Evolutionary conservation across 2,329 filamentous ascomycete species (phyloP).

Genomic region (Gyromitra esculenta): DNA sequence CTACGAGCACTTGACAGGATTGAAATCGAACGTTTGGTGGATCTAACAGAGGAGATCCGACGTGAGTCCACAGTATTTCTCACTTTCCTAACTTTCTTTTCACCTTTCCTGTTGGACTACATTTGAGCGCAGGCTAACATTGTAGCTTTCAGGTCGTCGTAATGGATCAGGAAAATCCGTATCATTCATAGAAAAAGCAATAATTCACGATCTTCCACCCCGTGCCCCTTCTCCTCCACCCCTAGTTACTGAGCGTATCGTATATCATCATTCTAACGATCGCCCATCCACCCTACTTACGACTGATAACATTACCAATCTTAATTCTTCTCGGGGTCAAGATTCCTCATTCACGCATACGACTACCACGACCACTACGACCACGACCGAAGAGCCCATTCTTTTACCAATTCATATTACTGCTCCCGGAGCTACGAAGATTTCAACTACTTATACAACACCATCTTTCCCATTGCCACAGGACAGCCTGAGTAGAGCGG

Average conservation of each 20-base stretch:
- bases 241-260: conserved; percentile 27
- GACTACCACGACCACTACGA: conserved; percentile 47
- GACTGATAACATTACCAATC: conserved; percentile 38
- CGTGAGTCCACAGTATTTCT: conserved; percentile 55
- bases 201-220: conserved; percentile 47
- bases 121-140: conserved; percentile 30
- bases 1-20: conserved; percentile 48
- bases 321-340: conserved; percentile 32
- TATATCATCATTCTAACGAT: conserved; percentile 34
- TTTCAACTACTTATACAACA: conserved; percentile 37
- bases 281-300: conserved; percentile 35
- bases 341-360: conserved; percentile 44
- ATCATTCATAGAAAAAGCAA: conserved; percentile 49
- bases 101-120: neutral
- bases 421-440: conserved; percentile 30
- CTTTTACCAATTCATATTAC: conserved; percentile 46
- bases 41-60: conserved; percentile 53
- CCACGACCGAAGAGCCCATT: conserved; percentile 47
- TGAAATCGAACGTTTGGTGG: conserved; percentile 53
- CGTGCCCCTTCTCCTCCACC: conserved; percentile 44
- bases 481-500: conserved; percentile 47
- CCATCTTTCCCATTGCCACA: conserved; percentile 44
- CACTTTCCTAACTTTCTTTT: conserved; percentile 29
- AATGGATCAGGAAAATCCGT: conserved; percentile 51
- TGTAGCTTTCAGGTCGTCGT: conserved; percentile 35